A percentile compares a stretch with the other conserved stretches of the same genome.
Conservation (phyloP, 768 basidiomycete species). For the Tricholoma saponaceum region DNA sequence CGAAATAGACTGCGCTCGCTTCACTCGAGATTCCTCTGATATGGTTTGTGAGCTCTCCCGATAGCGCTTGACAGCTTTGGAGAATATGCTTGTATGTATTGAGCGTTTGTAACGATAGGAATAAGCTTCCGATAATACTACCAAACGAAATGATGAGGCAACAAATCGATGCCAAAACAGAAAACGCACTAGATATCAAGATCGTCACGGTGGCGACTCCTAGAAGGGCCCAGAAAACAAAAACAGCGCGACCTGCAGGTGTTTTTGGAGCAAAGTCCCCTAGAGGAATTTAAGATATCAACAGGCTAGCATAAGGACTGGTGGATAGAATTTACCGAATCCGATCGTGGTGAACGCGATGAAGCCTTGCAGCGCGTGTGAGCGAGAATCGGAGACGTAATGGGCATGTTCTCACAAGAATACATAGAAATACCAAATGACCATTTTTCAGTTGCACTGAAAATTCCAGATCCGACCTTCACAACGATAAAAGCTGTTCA, state of each 20-base stretch:
- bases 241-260: constrained; percentile 69
- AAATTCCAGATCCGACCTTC: constrained; percentile 67
- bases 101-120: constrained; percentile 60
- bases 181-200: constrained; percentile 57
- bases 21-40: background rate
- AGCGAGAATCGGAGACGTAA: background rate
- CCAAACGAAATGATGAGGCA: background rate
- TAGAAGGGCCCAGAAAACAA: constrained; percentile 74
- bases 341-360: constrained; percentile 73
- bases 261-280: constrained; percentile 62
- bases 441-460: constrained; percentile 69
- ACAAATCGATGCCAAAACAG: background rate
- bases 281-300: constrained; percentile 11
- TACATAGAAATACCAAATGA: constrained; percentile 58
- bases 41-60: constrained; percentile 10
- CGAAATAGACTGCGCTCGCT: background rate
- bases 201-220: constrained; percentile 77
- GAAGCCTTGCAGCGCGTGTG: constrained; percentile 44
- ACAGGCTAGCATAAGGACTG: background rate
- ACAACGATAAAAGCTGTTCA: background rate
- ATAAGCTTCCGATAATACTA: constrained; percentile 66
- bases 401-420: constrained; percentile 50
- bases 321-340: constrained; percentile 35
- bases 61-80: constrained; percentile 43
- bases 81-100: constrained; percentile 42